Evolutionary conservation across 2,329 filamentous ascomycete species (phyloP), one percentile per base, ranked within the genome.

Genomic region (Clonostachys byssicola): DNA sequence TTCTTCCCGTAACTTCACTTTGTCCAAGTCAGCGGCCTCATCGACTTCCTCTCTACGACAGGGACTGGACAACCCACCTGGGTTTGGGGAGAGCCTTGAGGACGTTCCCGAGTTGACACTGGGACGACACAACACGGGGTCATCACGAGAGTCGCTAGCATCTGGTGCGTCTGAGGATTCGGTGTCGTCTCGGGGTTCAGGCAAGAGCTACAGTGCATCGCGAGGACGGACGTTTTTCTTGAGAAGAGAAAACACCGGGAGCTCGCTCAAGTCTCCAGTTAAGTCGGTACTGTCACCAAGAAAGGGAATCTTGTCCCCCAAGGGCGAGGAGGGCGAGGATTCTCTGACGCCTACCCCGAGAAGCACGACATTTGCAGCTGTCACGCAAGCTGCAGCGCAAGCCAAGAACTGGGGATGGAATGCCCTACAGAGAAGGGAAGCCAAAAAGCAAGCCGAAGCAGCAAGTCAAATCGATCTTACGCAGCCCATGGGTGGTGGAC

Each of bases 401-500:
- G 80, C 80, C 3, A 77, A 73, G 42, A 75, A 80, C 50, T 83
- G 80, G 80, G 78, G 80, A 3, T 74, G 77, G 65, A 80, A 76
- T 51, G 77, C 79, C 3, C 65, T 80, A 12, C 76, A 79, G 51
- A 66, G 74, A 48, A 71, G 74, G 48, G 72, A 77, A 41, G 61
- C 60, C 30, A 66, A 63, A 42, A 64, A 60, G 45, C 58, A 60
- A 20, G 57, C 56, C 13, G 65, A 68, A 5, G 58, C 59, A 16
- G 49, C 53, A 20, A 57, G 49, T 20, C 61, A 60, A 9, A 61
- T 81, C 51, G 63, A 81, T 66, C 54, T 78, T 49, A 67, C 63
- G 53, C 80, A 89, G 56, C 90, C 90, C 3, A 90, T 95, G 72
- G 91, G 91, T 2, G 80, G 90, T 38, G 90, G 90, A 0, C 85